Percentiles rank a stretch among this genome's conserved stretches.
These are phyloP conservation scores for Eremochloa ophiuroides DNA, from an alignment of 176 grass and related monocot species.

Conservation along the genomic window DNA sequence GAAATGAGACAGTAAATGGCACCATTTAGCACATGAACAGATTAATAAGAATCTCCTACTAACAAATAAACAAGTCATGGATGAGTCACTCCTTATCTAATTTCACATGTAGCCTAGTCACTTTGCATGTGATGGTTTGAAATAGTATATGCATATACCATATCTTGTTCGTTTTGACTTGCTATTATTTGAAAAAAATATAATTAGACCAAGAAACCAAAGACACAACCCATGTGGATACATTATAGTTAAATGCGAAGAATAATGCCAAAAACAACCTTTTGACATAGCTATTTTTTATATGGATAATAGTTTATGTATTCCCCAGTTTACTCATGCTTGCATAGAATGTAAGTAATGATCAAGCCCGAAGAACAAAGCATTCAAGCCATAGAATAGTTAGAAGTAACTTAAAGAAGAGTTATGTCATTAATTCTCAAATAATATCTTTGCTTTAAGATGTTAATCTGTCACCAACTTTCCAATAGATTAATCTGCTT, in stretches of 20 bases:
- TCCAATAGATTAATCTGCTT: constrained; percentile 2
- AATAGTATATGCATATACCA: constrained; percentile 35
- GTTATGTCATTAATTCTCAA: not conserved
- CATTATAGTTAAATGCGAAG: not conserved
- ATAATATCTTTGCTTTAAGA: not conserved
- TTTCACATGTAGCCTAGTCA: constrained; percentile 5
- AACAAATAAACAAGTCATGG: constrained; percentile 17
- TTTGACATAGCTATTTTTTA: not conserved
- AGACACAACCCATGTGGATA: constrained; percentile 7
- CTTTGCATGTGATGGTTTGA: constrained; percentile 23
- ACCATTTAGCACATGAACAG: not conserved
- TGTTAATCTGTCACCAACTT: not conserved
- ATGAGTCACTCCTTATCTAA: not conserved
- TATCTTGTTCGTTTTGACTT: constrained; percentile 4
- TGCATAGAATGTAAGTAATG: not conserved
- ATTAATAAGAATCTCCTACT: not conserved
- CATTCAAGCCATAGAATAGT: not conserved
- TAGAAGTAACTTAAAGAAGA: not conserved
- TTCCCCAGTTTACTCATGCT: not conserved
- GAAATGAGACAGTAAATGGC: not conserved
- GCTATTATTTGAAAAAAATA: constrained; percentile 39
- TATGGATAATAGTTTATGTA: not conserved
- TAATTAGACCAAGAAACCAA: constrained; percentile 1
- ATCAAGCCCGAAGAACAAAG: not conserved
- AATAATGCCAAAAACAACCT: constrained; percentile 8